Evolutionary conservation across 2,329 filamentous ascomycete species (phyloP), one percentile per base, ranked within the genome.

Genomic region (Diplodia sapinea): DNA sequence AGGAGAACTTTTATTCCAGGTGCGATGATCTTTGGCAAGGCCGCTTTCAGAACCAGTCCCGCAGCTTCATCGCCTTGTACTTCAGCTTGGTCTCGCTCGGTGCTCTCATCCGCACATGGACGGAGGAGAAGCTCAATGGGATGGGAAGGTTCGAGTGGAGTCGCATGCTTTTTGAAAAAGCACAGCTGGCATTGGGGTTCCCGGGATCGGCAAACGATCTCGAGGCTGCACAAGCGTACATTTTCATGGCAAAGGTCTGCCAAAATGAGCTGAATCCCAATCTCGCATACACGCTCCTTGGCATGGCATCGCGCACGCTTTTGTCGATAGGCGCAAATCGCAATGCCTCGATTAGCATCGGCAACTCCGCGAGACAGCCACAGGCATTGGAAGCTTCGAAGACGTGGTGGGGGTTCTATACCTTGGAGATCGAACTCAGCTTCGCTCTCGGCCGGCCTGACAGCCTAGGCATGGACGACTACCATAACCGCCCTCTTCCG

Each of bases 191-290:
- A 29, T 72, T 82, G 63, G 79, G 80, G 31, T 72, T 77, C 33
- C 70, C 80, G 4, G 79, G 78, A 7, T 81, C 83, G 69, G 78
- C 78, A 0, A 83, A 81, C 38, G 80, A 84, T 29, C 70, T 84
- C 33, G 81, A 84, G 65, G 82, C 81, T 67, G 81, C 84, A 4
- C 82, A 84, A 65, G 81, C 80, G 52, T 77, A 82, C 40, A 81
- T 84, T 68, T 75, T 84, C 7, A 77, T 84, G 77, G 81, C 82
- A 7, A 83, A 84, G 70, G 78, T 84, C 4, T 84, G 81, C 69
- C 82, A 84, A 67, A 83, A 84, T 61, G 81, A 84, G 68, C 74
- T 84, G 4, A 83, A 83, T 62, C 81, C 81, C 6, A 81, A 84
- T 68, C 74, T 75, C 69, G 79, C 82, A 4, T 84, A 84, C 65